Evolutionary conservation across 352 stramenopile genomes (phyloP).

Genomic region (Phytophthora cajani): DNA sequence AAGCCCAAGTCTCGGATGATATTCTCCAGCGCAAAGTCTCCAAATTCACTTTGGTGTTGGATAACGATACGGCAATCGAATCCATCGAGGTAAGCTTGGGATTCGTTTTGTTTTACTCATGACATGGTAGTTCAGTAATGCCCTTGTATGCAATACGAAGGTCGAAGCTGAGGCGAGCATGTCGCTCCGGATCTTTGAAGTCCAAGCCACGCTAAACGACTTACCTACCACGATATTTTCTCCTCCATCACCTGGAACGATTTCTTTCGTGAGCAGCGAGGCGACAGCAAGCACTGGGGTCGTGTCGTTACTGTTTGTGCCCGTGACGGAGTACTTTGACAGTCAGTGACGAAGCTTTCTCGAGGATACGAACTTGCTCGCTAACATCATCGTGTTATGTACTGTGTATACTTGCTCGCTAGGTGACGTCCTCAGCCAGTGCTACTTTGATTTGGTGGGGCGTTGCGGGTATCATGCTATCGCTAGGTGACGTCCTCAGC

Average conservation of each 20-base stretch:
- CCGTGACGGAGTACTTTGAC: slow-evolving; percentile 10
- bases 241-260: slow-evolving; percentile 14
- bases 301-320: slow-evolving; percentile 32
- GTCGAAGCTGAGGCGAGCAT: slow-evolving; percentile 21
- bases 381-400: neutral
- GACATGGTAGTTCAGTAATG: neutral
- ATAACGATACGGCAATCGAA: slow-evolving; percentile 9
- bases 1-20: slow-evolving; percentile 10
- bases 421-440: slow-evolving; percentile 24
- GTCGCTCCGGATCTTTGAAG: slow-evolving; percentile 36
- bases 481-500: slow-evolving; percentile 17
- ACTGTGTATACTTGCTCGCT: neutral
- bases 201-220: slow-evolving; percentile 44
- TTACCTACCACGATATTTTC: slow-evolving; percentile 25
- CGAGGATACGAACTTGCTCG: neutral
- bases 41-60: slow-evolving; percentile 20
- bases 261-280: slow-evolving; percentile 20
- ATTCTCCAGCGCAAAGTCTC: slow-evolving; percentile 19
- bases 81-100: slow-evolving; percentile 22
- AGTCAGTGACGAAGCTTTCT: slow-evolving; percentile 10
- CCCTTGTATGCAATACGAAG: slow-evolving; percentile 8
- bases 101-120: neutral
- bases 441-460: slow-evolving; percentile 33
- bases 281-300: slow-evolving; percentile 18
- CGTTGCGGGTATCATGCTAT: slow-evolving; percentile 43